Evolutionary conservation across 2,329 filamentous ascomycete genomes (phyloP), one percentile per base, ranked within the genome.

Genomic region (Fusarium abutilonis): DNA sequence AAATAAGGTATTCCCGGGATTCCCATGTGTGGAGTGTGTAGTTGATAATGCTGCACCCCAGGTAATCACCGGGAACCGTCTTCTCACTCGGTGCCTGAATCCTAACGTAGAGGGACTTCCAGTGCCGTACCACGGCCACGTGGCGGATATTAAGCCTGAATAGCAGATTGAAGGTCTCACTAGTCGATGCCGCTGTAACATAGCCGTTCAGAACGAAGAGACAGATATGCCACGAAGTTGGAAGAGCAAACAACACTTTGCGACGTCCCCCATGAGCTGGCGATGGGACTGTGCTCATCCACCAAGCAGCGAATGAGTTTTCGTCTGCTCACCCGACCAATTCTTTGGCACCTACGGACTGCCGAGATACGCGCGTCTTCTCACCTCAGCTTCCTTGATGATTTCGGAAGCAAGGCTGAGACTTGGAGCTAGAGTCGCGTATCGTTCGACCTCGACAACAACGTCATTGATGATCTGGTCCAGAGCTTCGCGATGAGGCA

Each of bases 391-490:
- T 73, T 94, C 91, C 55, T 89, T 87, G 71, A 94, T 86, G 58
- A 94, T 92, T 71, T 94, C 91, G 19, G 89, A 87, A n/a, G 89
- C 88, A 45, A 94, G 79, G 64, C 83, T 85, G 29, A 94, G 79
- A 70, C 90, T 93, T 6, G 91, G 91, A 4, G 91, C 90, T 29
- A 95, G 79, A 65, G 89, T 85, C 0, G 89, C 85, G 73, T 92
- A 90, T 64, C 86, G 83, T 73, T 91, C 88, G 57, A 93, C 86
- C 71, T 94, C 91, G 57, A 86, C 79, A 41, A 93, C 85, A 42
- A 94, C 90, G 54, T 91, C 87, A 70, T 87, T 87, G 75, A 94
- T 91, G 67, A 94, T 92, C 54, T 86, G 82, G 74, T 93, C 89
- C 67, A 93, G 85, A 32, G 87, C 81, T 60, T 86, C 82, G 49